Conservation (phyloP, 345 rosid genomes). For the Populus ilicifolia region DNA sequence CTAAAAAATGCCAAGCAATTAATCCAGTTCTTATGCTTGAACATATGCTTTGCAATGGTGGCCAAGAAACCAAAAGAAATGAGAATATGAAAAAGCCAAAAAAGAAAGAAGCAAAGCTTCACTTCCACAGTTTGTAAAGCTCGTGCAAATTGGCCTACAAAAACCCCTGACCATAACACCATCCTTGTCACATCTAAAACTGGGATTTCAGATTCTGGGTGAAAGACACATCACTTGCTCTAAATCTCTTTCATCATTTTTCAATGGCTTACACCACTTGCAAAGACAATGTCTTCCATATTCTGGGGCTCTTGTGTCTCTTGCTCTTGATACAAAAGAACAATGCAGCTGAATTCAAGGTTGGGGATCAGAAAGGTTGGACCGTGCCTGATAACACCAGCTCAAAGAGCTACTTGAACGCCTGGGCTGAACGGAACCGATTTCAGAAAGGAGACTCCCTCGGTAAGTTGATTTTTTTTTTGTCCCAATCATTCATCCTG, state of each 20-base stretch:
- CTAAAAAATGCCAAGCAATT: not conserved
- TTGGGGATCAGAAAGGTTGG: conserved; percentile 70
- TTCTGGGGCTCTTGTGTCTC: conserved; percentile 39
- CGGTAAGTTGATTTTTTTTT: conserved; percentile 34
- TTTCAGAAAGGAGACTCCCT: conserved; percentile 79
- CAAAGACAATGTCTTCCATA: conserved; percentile 11
- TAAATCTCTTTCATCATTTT: not conserved
- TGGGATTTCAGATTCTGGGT: not conserved
- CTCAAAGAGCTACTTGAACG: conserved; percentile 29
- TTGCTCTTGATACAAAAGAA: conserved; percentile 37
- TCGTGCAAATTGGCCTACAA: conserved; percentile 48
- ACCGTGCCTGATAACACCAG: conserved; percentile 36
- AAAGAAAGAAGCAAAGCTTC: conserved; percentile 37
- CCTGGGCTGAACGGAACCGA: conserved; percentile 74
- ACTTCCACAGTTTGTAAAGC: conserved; percentile 44
- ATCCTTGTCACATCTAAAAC: conserved; percentile 16
- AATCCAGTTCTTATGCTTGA: not conserved
- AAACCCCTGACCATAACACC: conserved; percentile 33
- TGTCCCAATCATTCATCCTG: not conserved
- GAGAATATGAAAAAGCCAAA: conserved; percentile 34
- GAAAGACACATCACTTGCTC: not conserved
- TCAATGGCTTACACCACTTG: conserved; percentile 30
- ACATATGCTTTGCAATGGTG: conserved; percentile 64
- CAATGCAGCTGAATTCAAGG: conserved; percentile 51
- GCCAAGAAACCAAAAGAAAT: conserved; percentile 42